These are phyloP conservation scores for Xylaria venustula DNA, from an alignment of 495 filamentous ascomycete species.

Conservation along the genomic window DNA sequence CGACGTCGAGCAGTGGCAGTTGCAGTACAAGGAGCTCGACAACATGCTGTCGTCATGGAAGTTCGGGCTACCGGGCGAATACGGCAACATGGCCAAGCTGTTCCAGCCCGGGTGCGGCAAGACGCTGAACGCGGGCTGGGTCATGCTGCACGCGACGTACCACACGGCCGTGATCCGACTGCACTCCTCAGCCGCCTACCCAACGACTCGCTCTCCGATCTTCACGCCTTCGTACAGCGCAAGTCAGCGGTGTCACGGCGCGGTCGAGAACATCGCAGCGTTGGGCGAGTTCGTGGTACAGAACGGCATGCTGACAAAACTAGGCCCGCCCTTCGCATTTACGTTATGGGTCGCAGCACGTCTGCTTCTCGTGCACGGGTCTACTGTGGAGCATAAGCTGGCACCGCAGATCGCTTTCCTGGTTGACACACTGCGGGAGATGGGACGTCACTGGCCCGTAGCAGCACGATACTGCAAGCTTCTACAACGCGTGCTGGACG, in stretches of 20 bases:
- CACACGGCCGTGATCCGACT: conserved; percentile 79
- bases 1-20: conserved; percentile 86
- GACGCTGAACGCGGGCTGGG: conserved; percentile 74
- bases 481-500: conserved; percentile 77
- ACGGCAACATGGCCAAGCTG: conserved; percentile 73
- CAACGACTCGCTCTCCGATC: conserved; percentile 78
- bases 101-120: conserved; percentile 65
- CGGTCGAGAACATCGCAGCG: conserved; percentile 79
- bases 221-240: conserved; percentile 85
- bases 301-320: conserved; percentile 70
- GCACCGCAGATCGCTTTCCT: conserved; percentile 75
- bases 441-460: conserved; percentile 82
- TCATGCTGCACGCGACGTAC: conserved; percentile 81
- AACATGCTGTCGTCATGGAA: conserved; percentile 77
- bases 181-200: conserved; percentile 90
- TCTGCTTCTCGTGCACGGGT: conserved; percentile 80
- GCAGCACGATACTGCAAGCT: conserved; percentile 79
- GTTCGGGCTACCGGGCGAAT: conserved; percentile 75
- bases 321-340: conserved; percentile 86
- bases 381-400: conserved; percentile 78
- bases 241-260: conserved; percentile 73
- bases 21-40: conserved; percentile 80
- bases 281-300: conserved; percentile 71
- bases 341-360: conserved; percentile 90
- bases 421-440: conserved; percentile 72